Conservation (phyloP, 306 rosid genomes). For the Cucumis melo region DNA sequence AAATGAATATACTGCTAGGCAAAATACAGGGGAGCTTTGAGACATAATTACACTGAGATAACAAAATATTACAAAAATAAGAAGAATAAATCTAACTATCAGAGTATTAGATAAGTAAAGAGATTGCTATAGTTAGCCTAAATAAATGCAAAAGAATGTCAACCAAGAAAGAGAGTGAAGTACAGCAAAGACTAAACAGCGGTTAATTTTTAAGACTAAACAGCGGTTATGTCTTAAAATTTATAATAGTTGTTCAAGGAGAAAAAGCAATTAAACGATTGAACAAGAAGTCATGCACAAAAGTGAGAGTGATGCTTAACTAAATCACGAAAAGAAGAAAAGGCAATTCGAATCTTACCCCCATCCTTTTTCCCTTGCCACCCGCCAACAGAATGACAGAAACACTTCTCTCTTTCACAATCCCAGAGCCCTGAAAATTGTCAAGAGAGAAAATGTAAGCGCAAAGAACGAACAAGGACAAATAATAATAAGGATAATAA, state of each 20-base stretch:
- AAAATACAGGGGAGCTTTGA: not conserved
- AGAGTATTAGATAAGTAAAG: too few species aligned
- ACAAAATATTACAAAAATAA: not conserved
- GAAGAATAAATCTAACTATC: not conserved
- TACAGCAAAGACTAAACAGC: too few species aligned
- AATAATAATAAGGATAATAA: not conserved
- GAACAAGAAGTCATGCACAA: not conserved
- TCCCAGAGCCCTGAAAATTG: slow-evolving; percentile 7
- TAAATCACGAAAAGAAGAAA: not conserved
- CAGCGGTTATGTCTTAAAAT: too few species aligned
- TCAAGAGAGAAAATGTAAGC: not conserved
- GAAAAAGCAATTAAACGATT: not conserved
- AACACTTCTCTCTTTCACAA: slow-evolving; percentile 43
- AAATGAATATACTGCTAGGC: not conserved
- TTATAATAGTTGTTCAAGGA: not conserved
- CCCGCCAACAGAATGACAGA: slow-evolving; percentile 73
- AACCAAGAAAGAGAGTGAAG: too few species aligned
- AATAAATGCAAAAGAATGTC: too few species aligned
- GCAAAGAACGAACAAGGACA: not conserved
- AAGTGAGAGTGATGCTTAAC: not conserved
- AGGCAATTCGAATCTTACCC: slow-evolving; percentile 30
- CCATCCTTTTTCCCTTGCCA: slow-evolving; percentile 85
- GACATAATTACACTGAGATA: not conserved
- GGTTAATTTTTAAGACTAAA: too few species aligned
- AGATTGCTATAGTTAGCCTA: too few species aligned